Evolutionary conservation across 345 rosid species (phyloP), one percentile per base, ranked within the genome.

Genomic region (Eucalyptus pauciflora): DNA sequence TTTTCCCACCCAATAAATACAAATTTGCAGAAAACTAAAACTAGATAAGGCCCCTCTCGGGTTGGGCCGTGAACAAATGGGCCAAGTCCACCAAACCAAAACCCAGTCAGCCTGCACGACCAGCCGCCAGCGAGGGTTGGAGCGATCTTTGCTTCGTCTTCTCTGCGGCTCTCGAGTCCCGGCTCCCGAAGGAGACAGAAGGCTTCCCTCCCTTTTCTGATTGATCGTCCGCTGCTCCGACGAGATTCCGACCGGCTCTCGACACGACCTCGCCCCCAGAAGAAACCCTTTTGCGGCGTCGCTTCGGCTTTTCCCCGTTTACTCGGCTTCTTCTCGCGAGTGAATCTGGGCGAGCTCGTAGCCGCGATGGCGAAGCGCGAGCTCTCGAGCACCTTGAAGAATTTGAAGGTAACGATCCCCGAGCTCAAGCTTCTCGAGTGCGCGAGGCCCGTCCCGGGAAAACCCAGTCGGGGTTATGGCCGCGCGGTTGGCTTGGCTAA

Each of bases 301-400:
- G 87, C 48, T 54, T 86, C 50, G 69, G 62, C 69, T 27, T 0
- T n/a, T 3, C 43, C 41, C 41, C 43, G 33, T 86, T 24, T 13
- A 25, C 86, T 43, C n/a, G 62, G 62, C 33, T 18, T 50, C 51
- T 29, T 49, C 1, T 15, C 27, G 64, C 67, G 43, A 56, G 67
- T 8, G 46, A 46, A 50, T 46, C 62, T 18, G 48, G 45, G 48
- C 29, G 13, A 41, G 29, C 48, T 76, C 29, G 13, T 56, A 1
- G 46, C 86, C 31, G 88, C 25, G 86, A 97, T 96, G 99, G 95
- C 97, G 81, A 97, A 95, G 91, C 96, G 98, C 49, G 99, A 96
- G 94, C 93, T 97, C 50, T 96, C 99, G 86, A 94, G 91, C 91
- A 97, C 99, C 79, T 93, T 97, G 93, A 95, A 89, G 94, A 97